phyloP scores from a whole-genome alignment of 306 rosid species.

The Betula pendula region DNA sequence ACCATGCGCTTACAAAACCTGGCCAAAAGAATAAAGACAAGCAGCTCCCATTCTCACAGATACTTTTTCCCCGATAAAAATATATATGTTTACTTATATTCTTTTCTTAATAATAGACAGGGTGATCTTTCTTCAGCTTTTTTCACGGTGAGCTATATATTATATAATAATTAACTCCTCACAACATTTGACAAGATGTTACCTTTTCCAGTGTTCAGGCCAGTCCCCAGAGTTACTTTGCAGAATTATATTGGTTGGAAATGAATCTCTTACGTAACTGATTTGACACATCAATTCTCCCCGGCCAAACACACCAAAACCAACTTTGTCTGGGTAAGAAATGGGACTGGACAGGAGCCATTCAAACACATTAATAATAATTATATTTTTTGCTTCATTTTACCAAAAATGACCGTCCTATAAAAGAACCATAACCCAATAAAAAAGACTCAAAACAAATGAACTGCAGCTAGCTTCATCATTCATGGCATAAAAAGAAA shows the following conservation, averaged over 20 bases:
- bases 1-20: constrained; percentile 11
- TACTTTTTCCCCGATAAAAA: not conserved
- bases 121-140: constrained; percentile 1
- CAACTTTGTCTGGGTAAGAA: not conserved
- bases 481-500: not conserved
- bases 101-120: not conserved
- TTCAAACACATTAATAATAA: not conserved
- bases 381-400: not conserved
- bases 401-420: not conserved
- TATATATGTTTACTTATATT: too few species aligned
- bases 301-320: not conserved
- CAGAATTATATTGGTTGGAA: constrained; percentile 13
- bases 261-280: constrained; percentile 15
- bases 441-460: too few species aligned
- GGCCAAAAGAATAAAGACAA: constrained; percentile 5
- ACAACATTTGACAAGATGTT: not conserved
- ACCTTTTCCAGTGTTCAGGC: not conserved
- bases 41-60: not conserved
- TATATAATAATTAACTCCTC: not conserved
- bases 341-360: not conserved
- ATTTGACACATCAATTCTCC: constrained; percentile 25
- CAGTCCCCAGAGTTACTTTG: not conserved
- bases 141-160: not conserved
- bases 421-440: not conserved
- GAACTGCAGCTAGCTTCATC: not conserved